Conservation (phyloP, 1,139 yeast species). For the Entelexis paramagnoliae region DNA sequence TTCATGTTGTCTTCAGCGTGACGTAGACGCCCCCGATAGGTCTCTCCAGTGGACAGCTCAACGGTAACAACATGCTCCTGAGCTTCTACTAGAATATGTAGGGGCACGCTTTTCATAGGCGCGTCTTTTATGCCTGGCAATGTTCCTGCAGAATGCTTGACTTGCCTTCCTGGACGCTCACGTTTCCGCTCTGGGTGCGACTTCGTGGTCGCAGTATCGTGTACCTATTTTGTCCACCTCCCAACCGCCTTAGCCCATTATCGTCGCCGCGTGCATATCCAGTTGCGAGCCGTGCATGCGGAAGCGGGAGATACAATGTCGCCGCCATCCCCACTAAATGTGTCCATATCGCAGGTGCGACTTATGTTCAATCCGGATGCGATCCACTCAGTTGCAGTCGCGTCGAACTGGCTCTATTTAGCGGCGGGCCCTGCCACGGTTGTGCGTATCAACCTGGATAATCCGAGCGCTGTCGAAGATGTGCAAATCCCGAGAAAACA, state of each 20-base stretch:
- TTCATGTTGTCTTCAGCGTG: constrained; percentile 81
- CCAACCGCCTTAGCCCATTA: neutral
- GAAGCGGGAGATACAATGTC: neutral
- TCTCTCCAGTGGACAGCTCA: constrained; percentile 77
- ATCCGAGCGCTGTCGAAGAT: constrained; percentile 44
- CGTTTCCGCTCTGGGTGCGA: neutral
- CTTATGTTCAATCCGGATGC: constrained; percentile 42
- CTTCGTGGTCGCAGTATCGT: neutral
- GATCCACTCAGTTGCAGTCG: constrained; percentile 39
- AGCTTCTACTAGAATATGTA: constrained; percentile 61
- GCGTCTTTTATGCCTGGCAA: neutral
- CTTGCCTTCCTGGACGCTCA: neutral
- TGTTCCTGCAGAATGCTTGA: neutral
- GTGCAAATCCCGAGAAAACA: constrained; percentile 29
- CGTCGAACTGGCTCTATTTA: constrained; percentile 41
- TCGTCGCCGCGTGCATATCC: too few relatives aligned
- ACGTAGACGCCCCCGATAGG: constrained; percentile 73
- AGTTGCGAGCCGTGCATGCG: neutral
- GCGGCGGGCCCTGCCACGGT: constrained; percentile 40
- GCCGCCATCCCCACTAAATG: constrained; percentile 21
- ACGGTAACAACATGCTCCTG: constrained; percentile 78
- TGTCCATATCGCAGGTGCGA: constrained; percentile 44
- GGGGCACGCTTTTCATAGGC: constrained; percentile 53
- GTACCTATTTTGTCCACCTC: neutral
- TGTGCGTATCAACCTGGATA: constrained; percentile 44